Base-by-base conservation (phyloP, 2,329 filamentous ascomycete genomes). In the Aspergillus ochraceus region DNA sequence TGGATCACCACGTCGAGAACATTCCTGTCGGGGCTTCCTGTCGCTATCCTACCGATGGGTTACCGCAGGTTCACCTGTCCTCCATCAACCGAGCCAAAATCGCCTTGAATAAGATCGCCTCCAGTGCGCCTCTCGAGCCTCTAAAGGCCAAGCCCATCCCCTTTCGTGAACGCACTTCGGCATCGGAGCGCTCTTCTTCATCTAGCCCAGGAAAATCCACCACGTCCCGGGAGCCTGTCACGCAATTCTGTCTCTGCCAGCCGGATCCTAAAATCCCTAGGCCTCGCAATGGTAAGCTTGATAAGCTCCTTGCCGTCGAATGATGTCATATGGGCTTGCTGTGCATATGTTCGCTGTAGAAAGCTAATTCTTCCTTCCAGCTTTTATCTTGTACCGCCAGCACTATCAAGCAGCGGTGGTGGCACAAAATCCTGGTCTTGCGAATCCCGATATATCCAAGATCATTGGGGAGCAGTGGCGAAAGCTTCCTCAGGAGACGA, bases 361-460 rank as follows among this genome's bases (percentile, higher is more conserved):
- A 42, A 42, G 36, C 36, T 42, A 42, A 42, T n/a, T 29, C 17
- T 42, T 42, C 14, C 17, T 14, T 42, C 6, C 75, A 99, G 95
- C 94, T 54, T 99, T 99, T 80, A 99, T 99, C 66, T 83, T 99
- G 68, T 99, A 97, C 80, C 92, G 95, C 45, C 93, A 98, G 74
- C 90, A 96, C 75, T 89, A 95, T 70, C 94, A 98, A 76, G 87
- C 90, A 19, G 83, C 86, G 52, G 91, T 98, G 54, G 90, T 93
- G 42, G 83, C 88, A 56, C 85, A 91, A 67, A 86, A 97, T 70
- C 94, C 93, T n/a, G 90, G 92, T 49, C 86, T 97, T 65, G 88
- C 93, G 50, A 98, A 98, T 76, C 94, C 94, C 3, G 92, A 97
- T 55, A 96, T 98, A 68, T 97, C 94, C 65, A 97, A 97, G 78